These are phyloP conservation scores for Pseudophaeomoniella oleicola DNA, from an alignment of 2,329 filamentous ascomycete genomes.

Conservation along the genomic window DNA sequence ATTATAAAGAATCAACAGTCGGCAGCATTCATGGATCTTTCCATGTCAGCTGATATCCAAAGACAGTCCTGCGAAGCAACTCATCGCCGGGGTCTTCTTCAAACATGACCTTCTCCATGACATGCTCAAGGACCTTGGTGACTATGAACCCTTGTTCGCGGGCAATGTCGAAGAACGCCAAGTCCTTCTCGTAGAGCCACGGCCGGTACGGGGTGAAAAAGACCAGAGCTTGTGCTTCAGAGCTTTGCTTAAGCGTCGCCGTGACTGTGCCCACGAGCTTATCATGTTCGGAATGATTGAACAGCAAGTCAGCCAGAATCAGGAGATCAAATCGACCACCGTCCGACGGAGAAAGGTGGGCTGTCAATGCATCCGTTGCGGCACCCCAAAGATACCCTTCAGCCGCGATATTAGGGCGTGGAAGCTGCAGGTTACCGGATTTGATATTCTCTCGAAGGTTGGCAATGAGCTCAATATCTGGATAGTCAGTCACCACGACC, in stretches of 20 bases:
- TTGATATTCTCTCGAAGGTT: slow-evolving; percentile 66
- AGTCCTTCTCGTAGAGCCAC: slow-evolving; percentile 73
- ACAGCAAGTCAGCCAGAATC: slow-evolving; percentile 77
- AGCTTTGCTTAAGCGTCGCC: slow-evolving; percentile 44
- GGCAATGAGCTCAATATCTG: slow-evolving; percentile 66
- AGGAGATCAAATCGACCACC: slow-evolving; percentile 55
- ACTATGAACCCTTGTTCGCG: slow-evolving; percentile 58
- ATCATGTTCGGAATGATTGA: slow-evolving; percentile 75
- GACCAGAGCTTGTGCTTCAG: slow-evolving; percentile 55
- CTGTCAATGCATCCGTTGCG: slow-evolving; percentile 42
- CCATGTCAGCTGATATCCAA: slow-evolving; percentile 63
- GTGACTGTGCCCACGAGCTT: slow-evolving; percentile 62
- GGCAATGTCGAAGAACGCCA: slow-evolving; percentile 72
- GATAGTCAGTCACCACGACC: slow-evolving; percentile 74
- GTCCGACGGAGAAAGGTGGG: slow-evolving; percentile 32
- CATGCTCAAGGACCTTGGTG: slow-evolving; percentile 64
- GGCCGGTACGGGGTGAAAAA: slow-evolving; percentile 93
- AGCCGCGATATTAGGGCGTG: slow-evolving; percentile 33
- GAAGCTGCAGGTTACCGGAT: slow-evolving; percentile 31
- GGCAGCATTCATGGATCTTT: background rate
- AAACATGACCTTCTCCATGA: slow-evolving; percentile 78
- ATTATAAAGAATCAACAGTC: no score
- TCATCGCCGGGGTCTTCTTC: slow-evolving; percentile 78
- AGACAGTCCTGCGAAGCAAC: slow-evolving; percentile 66
- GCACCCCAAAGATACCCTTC: slow-evolving; percentile 77